Percentiles rank a stretch among this genome's conserved stretches.
These are phyloP conservation scores for Boletus vermiculosoides DNA, from an alignment of 768 basidiomycete genomes.

Conservation along the genomic window DNA sequence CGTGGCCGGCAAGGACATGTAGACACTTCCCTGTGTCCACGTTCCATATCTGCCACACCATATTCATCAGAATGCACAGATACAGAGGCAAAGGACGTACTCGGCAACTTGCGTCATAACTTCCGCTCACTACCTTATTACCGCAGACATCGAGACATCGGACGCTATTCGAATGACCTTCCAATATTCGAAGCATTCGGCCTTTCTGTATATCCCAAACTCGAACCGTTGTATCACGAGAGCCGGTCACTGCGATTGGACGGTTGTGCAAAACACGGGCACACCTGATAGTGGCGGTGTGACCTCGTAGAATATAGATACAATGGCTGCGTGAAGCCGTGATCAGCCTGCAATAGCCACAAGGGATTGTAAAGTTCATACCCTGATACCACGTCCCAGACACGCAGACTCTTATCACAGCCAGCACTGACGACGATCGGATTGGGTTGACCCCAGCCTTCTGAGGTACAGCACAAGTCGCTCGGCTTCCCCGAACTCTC, in stretches of 20 bases:
- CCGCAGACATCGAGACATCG: conserved; percentile 88
- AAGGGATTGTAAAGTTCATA: conserved; percentile 34
- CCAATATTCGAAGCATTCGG: conserved; percentile 56
- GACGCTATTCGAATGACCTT: conserved; percentile 80
- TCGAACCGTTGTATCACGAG: conserved; percentile 79
- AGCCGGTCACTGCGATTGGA: conserved; percentile 88
- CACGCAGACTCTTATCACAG: conserved; percentile 86
- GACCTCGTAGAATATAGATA: conserved; percentile 77
- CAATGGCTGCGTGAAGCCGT: conserved; percentile 44
- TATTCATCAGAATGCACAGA: background rate
- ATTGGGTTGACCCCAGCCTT: conserved; percentile 88
- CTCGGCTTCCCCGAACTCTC: conserved; percentile 40
- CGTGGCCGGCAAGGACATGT: conserved; percentile 78
- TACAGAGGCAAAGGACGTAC: conserved; percentile 40
- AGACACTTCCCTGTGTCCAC: conserved; percentile 87
- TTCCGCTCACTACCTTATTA: conserved; percentile 81
- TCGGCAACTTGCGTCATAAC: conserved; percentile 87
- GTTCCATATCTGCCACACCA: conserved; percentile 71
- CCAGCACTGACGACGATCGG: conserved; percentile 88
- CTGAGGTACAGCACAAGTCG: conserved; percentile 60
- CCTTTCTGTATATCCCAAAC: conserved; percentile 95
- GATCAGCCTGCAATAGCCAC: conserved; percentile 4
- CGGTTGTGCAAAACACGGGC: conserved; percentile 83
- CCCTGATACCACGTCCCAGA: conserved; percentile 91
- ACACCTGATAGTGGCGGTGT: conserved; percentile 89